phyloP scores from a whole-genome alignment of 2,329 filamentous ascomycete genomes.

The Aspergillus pseudonomiae region DNA sequence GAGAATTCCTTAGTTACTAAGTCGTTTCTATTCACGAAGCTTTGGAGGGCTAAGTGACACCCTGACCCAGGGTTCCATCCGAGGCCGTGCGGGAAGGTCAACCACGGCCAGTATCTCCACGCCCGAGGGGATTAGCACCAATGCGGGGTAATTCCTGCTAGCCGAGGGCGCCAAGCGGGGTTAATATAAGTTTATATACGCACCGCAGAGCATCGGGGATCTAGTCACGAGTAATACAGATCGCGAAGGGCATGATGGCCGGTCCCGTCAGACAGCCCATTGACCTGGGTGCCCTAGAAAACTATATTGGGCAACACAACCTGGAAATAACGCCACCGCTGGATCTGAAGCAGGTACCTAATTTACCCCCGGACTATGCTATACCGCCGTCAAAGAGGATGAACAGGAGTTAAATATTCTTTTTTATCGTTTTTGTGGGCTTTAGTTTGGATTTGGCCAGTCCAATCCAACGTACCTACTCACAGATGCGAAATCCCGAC shows the following conservation, averaged over 20 bases:
- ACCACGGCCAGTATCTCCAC: too few relatives aligned
- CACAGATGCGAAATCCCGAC: background rate
- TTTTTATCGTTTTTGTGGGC: background rate
- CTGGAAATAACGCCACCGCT: background rate
- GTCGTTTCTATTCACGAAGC: too few relatives aligned
- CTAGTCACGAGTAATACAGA: too few relatives aligned
- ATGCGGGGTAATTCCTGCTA: too few relatives aligned
- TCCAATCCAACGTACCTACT: constrained; percentile 1
- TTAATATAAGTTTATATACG: too few relatives aligned
- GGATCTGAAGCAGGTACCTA: background rate
- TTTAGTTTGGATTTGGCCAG: constrained; percentile 1
- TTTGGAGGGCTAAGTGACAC: too few relatives aligned
- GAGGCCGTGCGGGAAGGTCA: too few relatives aligned
- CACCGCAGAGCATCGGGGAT: too few relatives aligned
- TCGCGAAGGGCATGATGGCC: background rate
- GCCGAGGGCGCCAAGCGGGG: too few relatives aligned
- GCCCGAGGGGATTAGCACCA: too few relatives aligned
- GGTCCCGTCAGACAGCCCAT: background rate
- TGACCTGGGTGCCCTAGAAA: background rate
- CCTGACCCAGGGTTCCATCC: too few relatives aligned
- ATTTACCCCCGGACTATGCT: background rate
- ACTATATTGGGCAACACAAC: background rate
- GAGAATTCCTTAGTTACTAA: too few relatives aligned
- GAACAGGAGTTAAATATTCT: background rate
- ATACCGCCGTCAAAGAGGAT: background rate